Evolutionary conservation across 2,329 filamentous ascomycete species (phyloP).

Genomic region (Aspergillus fischeri): DNA sequence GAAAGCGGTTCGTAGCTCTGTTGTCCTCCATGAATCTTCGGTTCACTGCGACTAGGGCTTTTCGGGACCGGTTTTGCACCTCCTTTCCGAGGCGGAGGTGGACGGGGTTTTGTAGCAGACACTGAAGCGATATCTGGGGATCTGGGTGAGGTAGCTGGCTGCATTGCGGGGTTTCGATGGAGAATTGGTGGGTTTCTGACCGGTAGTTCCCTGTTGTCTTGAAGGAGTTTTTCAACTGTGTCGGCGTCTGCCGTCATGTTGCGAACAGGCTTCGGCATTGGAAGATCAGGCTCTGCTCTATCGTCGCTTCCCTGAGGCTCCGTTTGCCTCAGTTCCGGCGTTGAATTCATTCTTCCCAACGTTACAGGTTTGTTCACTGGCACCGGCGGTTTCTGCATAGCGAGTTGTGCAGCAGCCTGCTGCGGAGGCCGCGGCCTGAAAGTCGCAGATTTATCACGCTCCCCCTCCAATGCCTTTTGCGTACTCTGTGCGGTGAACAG

Average conservation of each 20-base stretch:
- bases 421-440: conserved; percentile 22
- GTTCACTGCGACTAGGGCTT: neutral
- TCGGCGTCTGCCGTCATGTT: conserved; percentile 6
- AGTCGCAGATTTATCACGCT: conserved; percentile 9
- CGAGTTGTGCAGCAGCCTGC: conserved; percentile 33
- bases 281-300: conserved; percentile 16
- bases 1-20: conserved; percentile 8
- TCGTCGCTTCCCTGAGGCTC: conserved; percentile 8
- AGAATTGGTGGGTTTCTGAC: conserved; percentile 3
- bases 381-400: conserved; percentile 26
- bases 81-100: conserved; percentile 14
- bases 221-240: conserved; percentile 2
- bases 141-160: neutral
- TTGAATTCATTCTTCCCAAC: neutral
- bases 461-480: conserved; percentile 10
- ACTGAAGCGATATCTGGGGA: conserved; percentile 3
- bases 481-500: conserved; percentile 23
- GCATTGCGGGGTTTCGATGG: conserved; percentile 10
- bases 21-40: neutral
- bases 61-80: neutral
- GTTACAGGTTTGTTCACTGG: conserved; percentile 13
- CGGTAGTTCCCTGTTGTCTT: conserved; percentile 1
- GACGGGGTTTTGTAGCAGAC: conserved; percentile 12
- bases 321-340: conserved; percentile 2
- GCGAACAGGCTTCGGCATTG: conserved; percentile 23